A percentile compares a stretch with the other conserved stretches of the same genome.
Evolutionary conservation across 2,329 filamentous ascomycete species (phyloP).

Genomic region (Zymoseptoria tritici): DNA sequence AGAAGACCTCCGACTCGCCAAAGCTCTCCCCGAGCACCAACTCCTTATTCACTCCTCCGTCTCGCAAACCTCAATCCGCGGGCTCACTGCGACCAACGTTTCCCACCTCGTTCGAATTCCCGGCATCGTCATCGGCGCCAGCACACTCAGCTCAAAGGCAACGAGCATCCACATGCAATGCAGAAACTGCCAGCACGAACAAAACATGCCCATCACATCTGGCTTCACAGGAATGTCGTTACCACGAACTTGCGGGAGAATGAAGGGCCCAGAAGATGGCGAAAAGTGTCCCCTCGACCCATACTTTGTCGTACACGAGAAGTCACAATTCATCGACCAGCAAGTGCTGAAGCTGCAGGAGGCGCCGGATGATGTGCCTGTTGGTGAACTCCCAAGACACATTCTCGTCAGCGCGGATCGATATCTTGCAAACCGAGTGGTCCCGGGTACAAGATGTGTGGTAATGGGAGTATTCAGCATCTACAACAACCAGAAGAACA

Average conservation of each 20-base stretch:
- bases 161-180: constrained; percentile 82
- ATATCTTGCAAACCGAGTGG: constrained; percentile 89
- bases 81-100: constrained; percentile 86
- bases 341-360: constrained; percentile 98
- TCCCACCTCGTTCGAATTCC: constrained; percentile 93
- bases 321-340: constrained; percentile 90
- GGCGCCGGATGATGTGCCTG: constrained; percentile 92
- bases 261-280: constrained; percentile 39
- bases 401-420: constrained; percentile 95
- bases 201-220: constrained; percentile 65
- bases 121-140: constrained; percentile 94
- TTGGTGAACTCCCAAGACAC: constrained; percentile 89
- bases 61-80: constrained; percentile 84
- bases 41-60: constrained; percentile 89
- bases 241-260: constrained; percentile 67
- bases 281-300: constrained; percentile 88
- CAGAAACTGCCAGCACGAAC: constrained; percentile 69
- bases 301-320: constrained; percentile 92
- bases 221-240: constrained; percentile 84
- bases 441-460: constrained; percentile 88
- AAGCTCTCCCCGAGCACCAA: constrained; percentile 69
- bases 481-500: constrained; percentile 78
- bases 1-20: constrained; percentile 47
- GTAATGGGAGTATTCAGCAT: constrained; percentile 98
- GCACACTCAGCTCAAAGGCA: constrained; percentile 92